Evolutionary conservation across 139 green algal species (phyloP), one percentile per base, ranked within the genome.

Genomic region (Yamagishiella unicocca): DNA sequence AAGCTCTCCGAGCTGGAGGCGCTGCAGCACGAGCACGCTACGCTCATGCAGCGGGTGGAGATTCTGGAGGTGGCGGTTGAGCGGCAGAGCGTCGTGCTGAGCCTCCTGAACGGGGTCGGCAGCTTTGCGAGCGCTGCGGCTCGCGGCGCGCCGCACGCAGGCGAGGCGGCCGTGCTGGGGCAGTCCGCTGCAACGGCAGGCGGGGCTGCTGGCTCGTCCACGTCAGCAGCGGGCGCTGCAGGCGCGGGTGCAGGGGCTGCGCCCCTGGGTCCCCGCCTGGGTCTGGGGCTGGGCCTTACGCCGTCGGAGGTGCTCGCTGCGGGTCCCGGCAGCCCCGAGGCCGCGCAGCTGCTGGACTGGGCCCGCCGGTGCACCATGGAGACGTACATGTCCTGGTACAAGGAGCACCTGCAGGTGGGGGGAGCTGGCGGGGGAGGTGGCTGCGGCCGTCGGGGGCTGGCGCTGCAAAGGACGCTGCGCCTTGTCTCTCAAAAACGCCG

Each of bases 41-140:
- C 46, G 21, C 68, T 87, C 24, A 24, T 9, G 46, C 46, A 81
- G 67, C 66, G 67, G 8, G 67, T 87, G 62, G 67, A 87, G 68
- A 87, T 87, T 14, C 50, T 87, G 35, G 67, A 87, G 46, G 67
- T 87, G 38, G 66, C 82, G 46, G 46, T 87, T 25, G 67, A 70
- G 33, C 62, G 82, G 35, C 46, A 72, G 67, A 22, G 22, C 25
- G 22, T 64, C 25, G 67, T 81, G 22, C 82, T 81, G 31, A 8
- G 12, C 10, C 46, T 87, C 4, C 40, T 79, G 64, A 22, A 45
- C 14, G 25, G 33, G 8, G 27, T 14, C 12, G 61, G n/a, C 0
- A n/a, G 40, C 43, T 12, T 22, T 10, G 35, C 25, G 4, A 24
- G 2, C 8, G 21, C 76, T 38, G 77, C 24, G 2, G n/a, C n/a